Percentiles rank a stretch among this genome's conserved stretches.
These are phyloP conservation scores for Cystoisospora suis DNA, from an alignment of 169 alveolate species.

Conservation along the genomic window DNA sequence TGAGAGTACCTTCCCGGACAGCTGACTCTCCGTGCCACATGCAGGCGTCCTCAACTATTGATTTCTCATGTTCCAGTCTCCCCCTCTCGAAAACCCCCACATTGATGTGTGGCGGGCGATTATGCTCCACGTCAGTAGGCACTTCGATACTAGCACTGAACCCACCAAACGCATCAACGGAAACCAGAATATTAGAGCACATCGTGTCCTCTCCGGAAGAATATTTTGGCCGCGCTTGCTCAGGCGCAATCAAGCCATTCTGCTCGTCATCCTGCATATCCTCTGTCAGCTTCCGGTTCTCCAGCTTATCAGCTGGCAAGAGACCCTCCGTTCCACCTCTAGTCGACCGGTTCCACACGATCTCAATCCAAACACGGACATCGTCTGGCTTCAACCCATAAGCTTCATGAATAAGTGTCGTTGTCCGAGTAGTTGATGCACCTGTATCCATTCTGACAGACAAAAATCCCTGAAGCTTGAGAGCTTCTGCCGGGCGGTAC, in stretches of 20 bases:
- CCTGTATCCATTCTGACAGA: neutral
- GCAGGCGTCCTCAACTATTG: neutral
- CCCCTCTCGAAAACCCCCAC: conserved; percentile 16
- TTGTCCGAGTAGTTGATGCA: neutral
- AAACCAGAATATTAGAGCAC: neutral
- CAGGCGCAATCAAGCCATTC: neutral
- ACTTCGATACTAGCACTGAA: neutral
- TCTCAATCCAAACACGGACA: neutral
- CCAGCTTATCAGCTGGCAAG: too few species aligned
- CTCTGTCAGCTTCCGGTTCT: neutral
- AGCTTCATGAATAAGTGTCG: conserved; percentile 2
- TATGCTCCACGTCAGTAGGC: neutral
- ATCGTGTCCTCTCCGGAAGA: neutral
- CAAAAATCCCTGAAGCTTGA: neutral
- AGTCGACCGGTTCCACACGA: neutral
- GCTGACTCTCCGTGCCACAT: neutral
- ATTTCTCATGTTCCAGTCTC: neutral
- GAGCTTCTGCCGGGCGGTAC: conserved; percentile 3
- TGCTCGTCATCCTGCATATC: too few species aligned
- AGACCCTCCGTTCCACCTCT: neutral
- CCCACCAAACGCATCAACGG: neutral
- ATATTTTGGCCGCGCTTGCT: neutral
- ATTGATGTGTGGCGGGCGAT: neutral
- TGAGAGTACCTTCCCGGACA: neutral
- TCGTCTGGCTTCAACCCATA: conserved; percentile 11